Conservation (phyloP, 179 eudicot species). For the Vitellaria paradoxa region DNA sequence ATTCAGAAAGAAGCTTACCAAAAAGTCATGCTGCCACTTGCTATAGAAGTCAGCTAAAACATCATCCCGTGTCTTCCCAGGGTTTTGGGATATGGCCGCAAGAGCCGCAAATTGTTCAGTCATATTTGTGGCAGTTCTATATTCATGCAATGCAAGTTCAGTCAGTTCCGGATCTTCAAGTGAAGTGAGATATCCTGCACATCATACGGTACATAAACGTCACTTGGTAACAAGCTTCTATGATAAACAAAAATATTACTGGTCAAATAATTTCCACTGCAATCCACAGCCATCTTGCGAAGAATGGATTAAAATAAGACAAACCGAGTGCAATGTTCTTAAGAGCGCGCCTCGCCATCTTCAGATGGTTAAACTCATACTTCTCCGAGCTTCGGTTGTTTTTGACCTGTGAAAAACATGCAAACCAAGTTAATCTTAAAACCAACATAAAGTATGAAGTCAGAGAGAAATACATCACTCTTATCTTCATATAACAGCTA, state of each 20-base stretch:
- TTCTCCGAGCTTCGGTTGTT: constrained; percentile 73
- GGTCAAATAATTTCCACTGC: neutral
- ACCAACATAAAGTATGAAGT: neutral
- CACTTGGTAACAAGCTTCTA: neutral
- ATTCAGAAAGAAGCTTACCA: constrained; percentile 42
- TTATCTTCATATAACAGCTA: constrained; percentile 5
- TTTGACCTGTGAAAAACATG: constrained; percentile 51
- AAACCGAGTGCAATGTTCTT: constrained; percentile 77
- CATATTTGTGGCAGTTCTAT: constrained; percentile 85
- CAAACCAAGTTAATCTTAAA: constrained; percentile 10
- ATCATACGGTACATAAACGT: constrained; percentile 11
- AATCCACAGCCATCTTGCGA: neutral
- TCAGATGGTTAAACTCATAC: constrained; percentile 69
- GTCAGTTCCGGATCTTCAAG: constrained; percentile 63
- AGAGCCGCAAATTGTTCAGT: constrained; percentile 94
- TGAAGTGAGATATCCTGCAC: constrained; percentile 73
- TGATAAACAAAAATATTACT: neutral
- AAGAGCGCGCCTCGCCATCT: constrained; percentile 85
- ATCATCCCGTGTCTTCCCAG: constrained; percentile 69
- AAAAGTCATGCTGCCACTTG: constrained; percentile 87
- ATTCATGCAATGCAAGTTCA: constrained; percentile 82
- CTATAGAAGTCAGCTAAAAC: constrained; percentile 83
- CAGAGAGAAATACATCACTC: neutral
- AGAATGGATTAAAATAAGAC: constrained; percentile 18
- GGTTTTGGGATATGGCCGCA: constrained; percentile 76